Percentiles rank a stretch among this genome's conserved stretches.
Evolutionary conservation across 257 asterid genomes (phyloP).

Genomic region (Scutellaria barbata): DNA sequence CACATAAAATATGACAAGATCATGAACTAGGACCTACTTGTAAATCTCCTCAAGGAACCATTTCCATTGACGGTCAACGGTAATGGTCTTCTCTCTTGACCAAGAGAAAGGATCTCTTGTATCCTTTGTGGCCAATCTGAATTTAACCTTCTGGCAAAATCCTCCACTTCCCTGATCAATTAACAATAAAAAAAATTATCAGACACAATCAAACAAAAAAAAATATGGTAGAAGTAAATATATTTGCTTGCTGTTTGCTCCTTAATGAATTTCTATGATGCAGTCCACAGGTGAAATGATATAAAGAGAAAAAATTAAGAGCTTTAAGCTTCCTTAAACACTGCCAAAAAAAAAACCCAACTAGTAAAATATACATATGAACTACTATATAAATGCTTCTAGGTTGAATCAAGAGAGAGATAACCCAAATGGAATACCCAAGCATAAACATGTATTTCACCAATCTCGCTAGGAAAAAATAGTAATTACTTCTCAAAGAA

Average conservation of each 20-base stretch:
- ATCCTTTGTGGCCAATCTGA: constrained; percentile 95
- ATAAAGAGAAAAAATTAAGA: constrained; percentile 4
- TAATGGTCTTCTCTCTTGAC: constrained; percentile 70
- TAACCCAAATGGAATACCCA: constrained; percentile 12
- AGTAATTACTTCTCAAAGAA: neutral
- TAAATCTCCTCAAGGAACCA: constrained; percentile 68
- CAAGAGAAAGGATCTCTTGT: constrained; percentile 81
- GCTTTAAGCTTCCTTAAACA: constrained; percentile 13
- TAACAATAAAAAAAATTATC: constrained; percentile 20
- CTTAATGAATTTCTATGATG: constrained; percentile 7
- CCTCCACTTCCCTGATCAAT: constrained; percentile 92
- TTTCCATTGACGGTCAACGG: constrained; percentile 64
- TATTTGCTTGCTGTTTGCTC: constrained; percentile 5
- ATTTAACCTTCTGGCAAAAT: constrained; percentile 90
- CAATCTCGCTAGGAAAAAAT: neutral
- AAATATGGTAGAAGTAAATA: constrained; percentile 5
- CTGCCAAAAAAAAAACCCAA: neutral
- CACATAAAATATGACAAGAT: neutral
- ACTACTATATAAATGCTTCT: constrained; percentile 14
- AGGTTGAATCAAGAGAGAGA: constrained; percentile 8
- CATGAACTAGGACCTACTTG: constrained; percentile 48
- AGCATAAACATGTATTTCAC: constrained; percentile 10
- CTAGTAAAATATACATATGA: neutral
- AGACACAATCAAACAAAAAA: neutral
- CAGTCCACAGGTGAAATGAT: constrained; percentile 22